A percentile compares a stretch with the other conserved stretches of the same genome.
phyloP scores from a whole-genome alignment of 2,329 filamentous ascomycete species.

The Colletotrichum brevisporum region DNA sequence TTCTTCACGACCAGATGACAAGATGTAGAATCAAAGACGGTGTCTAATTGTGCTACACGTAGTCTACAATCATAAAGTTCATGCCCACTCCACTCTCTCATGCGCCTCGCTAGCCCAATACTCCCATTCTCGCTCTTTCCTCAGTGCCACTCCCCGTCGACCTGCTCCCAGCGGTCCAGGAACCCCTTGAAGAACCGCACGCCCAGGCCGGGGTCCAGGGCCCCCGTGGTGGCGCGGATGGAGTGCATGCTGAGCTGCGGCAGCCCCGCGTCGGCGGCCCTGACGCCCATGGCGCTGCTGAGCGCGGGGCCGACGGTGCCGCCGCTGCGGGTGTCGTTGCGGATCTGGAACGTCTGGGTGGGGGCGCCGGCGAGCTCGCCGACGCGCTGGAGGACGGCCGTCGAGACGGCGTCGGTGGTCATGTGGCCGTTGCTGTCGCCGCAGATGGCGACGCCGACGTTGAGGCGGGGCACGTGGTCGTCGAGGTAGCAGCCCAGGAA shows the following conservation, averaged over 20 bases:
- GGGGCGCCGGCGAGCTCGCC: constrained; percentile 80
- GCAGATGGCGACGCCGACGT: constrained; percentile 85
- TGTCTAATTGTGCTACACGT: constrained; percentile 13
- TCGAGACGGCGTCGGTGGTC: constrained; percentile 92
- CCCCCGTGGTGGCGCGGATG: constrained; percentile 89
- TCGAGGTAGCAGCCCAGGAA: constrained; percentile 87
- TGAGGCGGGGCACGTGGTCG: constrained; percentile 88
- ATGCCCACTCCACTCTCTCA: background rate
- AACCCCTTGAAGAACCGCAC: constrained; percentile 92
- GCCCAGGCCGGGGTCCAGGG: constrained; percentile 87
- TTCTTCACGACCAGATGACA: too few species aligned
- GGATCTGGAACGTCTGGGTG: constrained; percentile 92
- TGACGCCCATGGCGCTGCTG: constrained; percentile 83
- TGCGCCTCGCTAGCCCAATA: constrained; percentile 12
- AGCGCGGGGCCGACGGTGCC: constrained; percentile 97
- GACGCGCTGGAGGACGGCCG: constrained; percentile 82
- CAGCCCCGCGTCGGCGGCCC: constrained; percentile 89
- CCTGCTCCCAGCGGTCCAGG: constrained; percentile 85
- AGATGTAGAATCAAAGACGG: background rate
- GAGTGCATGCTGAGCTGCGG: constrained; percentile 96
- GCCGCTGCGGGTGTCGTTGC: constrained; percentile 90
- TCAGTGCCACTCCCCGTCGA: constrained; percentile 82
- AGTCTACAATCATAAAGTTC: constrained; percentile 31
- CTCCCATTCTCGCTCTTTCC: too few species aligned
- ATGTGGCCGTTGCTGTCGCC: constrained; percentile 94